Conservation (phyloP, 768 basidiomycete genomes). For the Auricularia sp. region DNA sequence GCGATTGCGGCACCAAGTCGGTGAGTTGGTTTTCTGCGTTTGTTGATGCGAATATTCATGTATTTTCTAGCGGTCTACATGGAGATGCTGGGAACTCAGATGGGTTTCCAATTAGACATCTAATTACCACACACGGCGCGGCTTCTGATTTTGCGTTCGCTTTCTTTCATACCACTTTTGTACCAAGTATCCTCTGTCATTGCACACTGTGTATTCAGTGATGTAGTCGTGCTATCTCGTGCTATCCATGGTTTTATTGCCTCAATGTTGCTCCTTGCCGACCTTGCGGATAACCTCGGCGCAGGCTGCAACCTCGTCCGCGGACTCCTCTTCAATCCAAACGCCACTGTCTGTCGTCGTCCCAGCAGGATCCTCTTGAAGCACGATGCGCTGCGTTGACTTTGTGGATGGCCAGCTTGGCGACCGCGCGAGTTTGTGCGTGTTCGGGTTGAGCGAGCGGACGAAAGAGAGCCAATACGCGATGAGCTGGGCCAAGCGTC, state of each 20-base stretch:
- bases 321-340: constrained; percentile 30
- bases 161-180: too few species aligned
- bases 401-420: constrained; percentile 34
- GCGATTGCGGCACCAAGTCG: constrained; percentile 66
- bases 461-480: constrained; percentile 41
- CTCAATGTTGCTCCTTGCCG: constrained; percentile 27
- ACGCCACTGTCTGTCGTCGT: constrained; percentile 29
- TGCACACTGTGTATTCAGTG: too few species aligned
- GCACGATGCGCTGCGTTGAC: constrained; percentile 34
- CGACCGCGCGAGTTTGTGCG: constrained; percentile 40
- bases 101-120: constrained; percentile 39
- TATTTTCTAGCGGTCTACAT: constrained; percentile 60
- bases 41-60: neutral
- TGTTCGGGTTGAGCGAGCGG: constrained; percentile 45
- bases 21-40: constrained; percentile 25
- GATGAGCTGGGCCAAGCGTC: constrained; percentile 2
- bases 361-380: constrained; percentile 30
- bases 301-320: constrained; percentile 30
- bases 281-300: constrained; percentile 28
- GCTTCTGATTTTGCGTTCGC: neutral
- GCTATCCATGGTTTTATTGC: neutral
- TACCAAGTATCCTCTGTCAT: too few species aligned
- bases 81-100: constrained; percentile 75
- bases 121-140: neutral
- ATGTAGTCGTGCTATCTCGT: neutral